Evolutionary conservation across 805 yeast genomes (phyloP).

Genomic region (Phaffomyces antillensis): DNA sequence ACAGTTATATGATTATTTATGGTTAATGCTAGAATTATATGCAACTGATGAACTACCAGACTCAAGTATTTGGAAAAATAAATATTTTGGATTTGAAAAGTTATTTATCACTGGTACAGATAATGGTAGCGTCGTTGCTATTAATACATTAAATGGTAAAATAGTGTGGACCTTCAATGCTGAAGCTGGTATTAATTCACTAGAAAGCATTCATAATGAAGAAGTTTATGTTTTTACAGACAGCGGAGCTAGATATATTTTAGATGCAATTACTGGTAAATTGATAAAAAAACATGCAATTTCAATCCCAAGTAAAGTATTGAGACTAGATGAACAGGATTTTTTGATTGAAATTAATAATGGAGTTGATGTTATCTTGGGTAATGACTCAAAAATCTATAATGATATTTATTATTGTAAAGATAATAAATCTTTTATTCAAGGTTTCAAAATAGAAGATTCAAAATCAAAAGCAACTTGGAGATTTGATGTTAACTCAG

Average conservation of each 20-base stretch:
- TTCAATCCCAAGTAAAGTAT: slow-evolving; percentile 8
- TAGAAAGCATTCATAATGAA: slow-evolving; percentile 18
- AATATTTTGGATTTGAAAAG: slow-evolving; percentile 41
- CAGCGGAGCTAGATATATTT: slow-evolving; percentile 14
- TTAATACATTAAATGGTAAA: slow-evolving; percentile 34
- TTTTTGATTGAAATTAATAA: slow-evolving; percentile 13
- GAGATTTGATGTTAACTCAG: slow-evolving; percentile 24
- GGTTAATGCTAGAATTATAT: slow-evolving; percentile 8
- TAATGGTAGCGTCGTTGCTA: slow-evolving; percentile 35
- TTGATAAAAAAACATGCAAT: slow-evolving; percentile 11
- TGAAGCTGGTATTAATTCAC: slow-evolving; percentile 15
- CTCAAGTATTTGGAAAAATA: slow-evolving; percentile 7
- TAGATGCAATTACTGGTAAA: slow-evolving; percentile 26
- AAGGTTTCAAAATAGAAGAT: slow-evolving; percentile 16
- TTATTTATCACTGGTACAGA: slow-evolving; percentile 34
- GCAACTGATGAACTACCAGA: slow-evolving; percentile 8
- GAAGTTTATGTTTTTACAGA: slow-evolving; percentile 13
- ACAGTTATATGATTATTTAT: slow-evolving; percentile 8
- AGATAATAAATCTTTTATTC: slow-evolving; percentile 19
- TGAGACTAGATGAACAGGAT: slow-evolving; percentile 13
- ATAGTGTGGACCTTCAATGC: slow-evolving; percentile 32
- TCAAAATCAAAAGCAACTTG: slow-evolving; percentile 29
- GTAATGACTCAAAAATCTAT: slow-evolving; percentile 12
- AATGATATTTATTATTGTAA: slow-evolving; percentile 20
- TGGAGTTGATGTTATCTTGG: slow-evolving; percentile 14